A percentile compares a stretch with the other conserved stretches of the same genome.
These are phyloP conservation scores for Solanum aculeatissimum DNA, from an alignment of 305 asterid genomes.

Conservation along the genomic window DNA sequence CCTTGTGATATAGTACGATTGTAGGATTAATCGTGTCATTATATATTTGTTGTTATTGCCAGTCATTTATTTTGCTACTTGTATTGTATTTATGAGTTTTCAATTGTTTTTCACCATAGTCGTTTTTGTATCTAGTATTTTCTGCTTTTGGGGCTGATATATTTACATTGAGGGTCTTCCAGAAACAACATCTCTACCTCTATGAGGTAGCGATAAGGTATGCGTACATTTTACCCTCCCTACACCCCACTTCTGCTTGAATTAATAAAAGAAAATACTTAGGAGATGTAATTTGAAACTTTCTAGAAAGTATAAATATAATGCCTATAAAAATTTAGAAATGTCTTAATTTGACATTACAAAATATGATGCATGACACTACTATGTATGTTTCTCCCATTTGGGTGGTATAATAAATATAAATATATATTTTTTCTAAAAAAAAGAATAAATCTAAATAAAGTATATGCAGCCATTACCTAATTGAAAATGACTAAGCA, in stretches of 20 bases:
- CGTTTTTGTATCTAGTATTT: too few species aligned
- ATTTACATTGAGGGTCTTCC: too few species aligned
- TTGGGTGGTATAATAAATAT: not conserved
- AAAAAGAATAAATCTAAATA: not conserved
- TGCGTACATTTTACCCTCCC: too few species aligned
- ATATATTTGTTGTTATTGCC: too few species aligned
- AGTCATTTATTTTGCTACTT: too few species aligned
- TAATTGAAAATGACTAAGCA: not conserved
- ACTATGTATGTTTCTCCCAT: not conserved
- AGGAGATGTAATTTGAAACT: not conserved
- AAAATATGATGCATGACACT: not conserved
- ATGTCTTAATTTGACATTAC: not conserved
- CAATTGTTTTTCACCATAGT: too few species aligned
- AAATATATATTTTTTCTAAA: not conserved
- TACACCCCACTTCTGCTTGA: too few species aligned
- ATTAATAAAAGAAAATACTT: not conserved
- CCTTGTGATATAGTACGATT: too few species aligned
- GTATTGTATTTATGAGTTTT: too few species aligned
- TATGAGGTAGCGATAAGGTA: accelerated
- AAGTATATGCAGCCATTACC: not conserved
- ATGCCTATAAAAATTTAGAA: not conserved
- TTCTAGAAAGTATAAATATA: not conserved
- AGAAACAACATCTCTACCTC: too few species aligned
- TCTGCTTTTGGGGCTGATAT: too few species aligned
- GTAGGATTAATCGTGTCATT: too few species aligned